Conservation (phyloP, 768 basidiomycete genomes). For the Hygrocybe punicea region DNA sequence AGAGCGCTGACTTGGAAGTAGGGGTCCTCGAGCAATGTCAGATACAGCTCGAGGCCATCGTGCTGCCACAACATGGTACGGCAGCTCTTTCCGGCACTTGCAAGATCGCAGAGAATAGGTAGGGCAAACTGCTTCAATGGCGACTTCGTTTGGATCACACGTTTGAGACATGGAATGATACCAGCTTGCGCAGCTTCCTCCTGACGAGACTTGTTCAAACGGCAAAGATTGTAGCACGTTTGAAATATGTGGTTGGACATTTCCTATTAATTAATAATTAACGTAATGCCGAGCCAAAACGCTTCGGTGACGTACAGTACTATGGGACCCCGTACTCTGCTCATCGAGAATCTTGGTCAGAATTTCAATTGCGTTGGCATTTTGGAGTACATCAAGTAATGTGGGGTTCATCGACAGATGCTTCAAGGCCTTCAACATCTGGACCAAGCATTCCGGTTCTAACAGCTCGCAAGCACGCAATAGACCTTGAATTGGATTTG, state of each 20-base stretch:
- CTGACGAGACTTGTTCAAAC: constrained; percentile 89
- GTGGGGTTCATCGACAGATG: constrained; percentile 93
- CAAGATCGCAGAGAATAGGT: constrained; percentile 94
- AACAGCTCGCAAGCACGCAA: constrained; percentile 84
- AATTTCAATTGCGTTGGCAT: constrained; percentile 91
- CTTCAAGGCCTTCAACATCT: constrained; percentile 91
- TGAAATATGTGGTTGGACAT: constrained; percentile 97
- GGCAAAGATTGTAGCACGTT: constrained; percentile 94
- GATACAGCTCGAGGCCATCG: constrained; percentile 79
- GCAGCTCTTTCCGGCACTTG: constrained; percentile 91
- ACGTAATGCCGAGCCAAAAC: background rate
- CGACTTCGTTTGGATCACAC: constrained; percentile 82
- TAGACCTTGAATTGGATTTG: constrained; percentile 53
- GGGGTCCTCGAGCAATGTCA: constrained; percentile 74
- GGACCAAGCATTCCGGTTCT: constrained; percentile 82
- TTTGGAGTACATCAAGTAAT: constrained; percentile 89
- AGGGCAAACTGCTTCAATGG: constrained; percentile 96
- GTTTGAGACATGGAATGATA: constrained; percentile 87
- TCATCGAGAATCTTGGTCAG: constrained; percentile 83
- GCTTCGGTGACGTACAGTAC: constrained; percentile 55
- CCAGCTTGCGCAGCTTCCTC: constrained; percentile 97
- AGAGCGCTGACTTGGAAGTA: constrained; percentile 92
- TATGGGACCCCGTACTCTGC: constrained; percentile 72
- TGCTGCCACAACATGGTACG: constrained; percentile 90
- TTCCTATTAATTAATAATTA: constrained; percentile 54